Evolutionary conservation across 345 rosid genomes (phyloP), one percentile per base, ranked within the genome.

Genomic region (Arabis hirsuta): DNA sequence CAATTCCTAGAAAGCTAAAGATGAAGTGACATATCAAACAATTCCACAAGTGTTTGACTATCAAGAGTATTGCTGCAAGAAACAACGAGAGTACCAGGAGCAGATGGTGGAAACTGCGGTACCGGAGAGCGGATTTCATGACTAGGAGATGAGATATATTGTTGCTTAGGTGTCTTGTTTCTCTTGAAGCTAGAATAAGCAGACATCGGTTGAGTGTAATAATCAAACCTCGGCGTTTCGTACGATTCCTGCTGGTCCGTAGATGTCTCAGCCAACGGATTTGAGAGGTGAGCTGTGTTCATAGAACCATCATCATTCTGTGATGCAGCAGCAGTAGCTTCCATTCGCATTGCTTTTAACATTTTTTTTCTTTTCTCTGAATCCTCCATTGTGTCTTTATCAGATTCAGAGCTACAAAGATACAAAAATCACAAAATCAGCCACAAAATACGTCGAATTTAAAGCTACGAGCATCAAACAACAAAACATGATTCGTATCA

Each of bases 141-240:
- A 65, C 48, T 65, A 34, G 83, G 74, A 56, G 85, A 75, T 14
- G 72, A 59, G 20, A 32, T 48, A 71, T 72, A 55, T 44, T 63
- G 63, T 46, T 78, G 85, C 41, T 62, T 55, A 65, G 72, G 76
- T 31, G 62, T 58, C 39, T 75, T 69, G 70, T 44, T 74, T 73
- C 80, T 82, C 77, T 73, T 85, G 80, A 81, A 76, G 65, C 82
- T 82, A 75, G 96, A 86, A 67, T 84, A 90, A 55, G 98, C 94
- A 6, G 94, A 78, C 87, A 83, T 82, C 4, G 98, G 92, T 29
- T 93, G 88, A 0, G 94, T 90, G 69, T 90, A 90, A 70, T 76
- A 90, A 80, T 86, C 96, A 63, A 89, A 93, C 76, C 90, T 83
- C 5, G 82, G 81, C 43, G 78, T 45, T 27, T 72, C 79, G 64